Base-by-base conservation (phyloP, 2,329 filamentous ascomycete species). In the Xylariomycetidae sp. region DNA sequence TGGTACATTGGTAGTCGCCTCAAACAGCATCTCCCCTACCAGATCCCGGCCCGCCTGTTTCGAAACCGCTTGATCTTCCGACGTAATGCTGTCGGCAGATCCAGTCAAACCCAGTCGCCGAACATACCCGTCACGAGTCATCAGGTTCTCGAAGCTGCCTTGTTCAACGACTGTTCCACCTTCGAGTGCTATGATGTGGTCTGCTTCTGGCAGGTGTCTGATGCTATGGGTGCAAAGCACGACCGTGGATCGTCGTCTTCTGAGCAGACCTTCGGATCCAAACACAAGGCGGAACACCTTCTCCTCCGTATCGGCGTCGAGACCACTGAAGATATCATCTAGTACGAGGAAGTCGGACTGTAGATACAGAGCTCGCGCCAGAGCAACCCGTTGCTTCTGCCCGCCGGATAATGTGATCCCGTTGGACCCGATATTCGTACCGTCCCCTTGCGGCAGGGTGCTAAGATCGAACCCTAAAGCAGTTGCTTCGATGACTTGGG, bases 91-190 rank as follows among this genome's bases (percentile, higher is more conserved):
- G n/a, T 27, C 22, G 8, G 36, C 40, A n/a, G 35, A 36, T 10
- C 25, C 16, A 18, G 38, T 44, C 9, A 52, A 30, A 3, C 39
- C 43, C 17, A 54, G 36, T 13, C 45, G 39, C 8, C 38, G 36
- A 13, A 52, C 33, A 30, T 56, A 54, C 10, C 47, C 46, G 5
- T 45, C 30, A 5, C 49, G 43, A 6, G 46, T 34, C 28, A 60
- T 48, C 1, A 71, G 54, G 5, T 61, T 44, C 5, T 50, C 31
- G 27, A 66, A 71, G 0, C 45, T 54, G 4, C 63, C 63, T 42
- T 73, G 61, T 19, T 74, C 68, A 1, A 63, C 49, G 2, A 73
- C 45, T 2, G 44, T 54, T 0, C 67, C 66, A 1, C 44, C 22
- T n/a, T n/a, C n/a, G 20, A 23, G 20, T 8, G n/a, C 8, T 23